Percentiles rank a stretch among this genome's conserved stretches.
Conservation (phyloP, 495 filamentous ascomycete genomes). For the Penicillium robsamsonii region DNA sequence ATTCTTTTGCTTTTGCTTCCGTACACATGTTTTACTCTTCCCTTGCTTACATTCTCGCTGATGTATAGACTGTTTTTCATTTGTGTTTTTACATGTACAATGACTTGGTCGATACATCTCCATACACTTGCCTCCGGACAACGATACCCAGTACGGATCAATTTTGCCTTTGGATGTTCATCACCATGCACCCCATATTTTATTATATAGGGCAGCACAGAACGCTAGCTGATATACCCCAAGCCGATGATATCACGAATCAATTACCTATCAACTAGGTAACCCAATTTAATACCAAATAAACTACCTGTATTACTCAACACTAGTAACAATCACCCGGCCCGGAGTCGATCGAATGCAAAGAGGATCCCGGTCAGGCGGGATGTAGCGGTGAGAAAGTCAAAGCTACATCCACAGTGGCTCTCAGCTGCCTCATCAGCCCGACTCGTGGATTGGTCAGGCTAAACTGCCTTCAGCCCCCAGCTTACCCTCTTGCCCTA, state of each 20-base stretch:
- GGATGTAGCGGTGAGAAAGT: conserved; percentile 8
- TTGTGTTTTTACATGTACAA: conserved; percentile 11
- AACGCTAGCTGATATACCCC: conserved; percentile 2
- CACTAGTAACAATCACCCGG: background rate
- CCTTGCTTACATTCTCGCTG: background rate
- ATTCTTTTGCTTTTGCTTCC: conserved; percentile 8
- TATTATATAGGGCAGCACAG: background rate
- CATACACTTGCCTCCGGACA: background rate
- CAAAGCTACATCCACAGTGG: background rate
- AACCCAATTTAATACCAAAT: background rate
- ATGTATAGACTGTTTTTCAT: conserved; percentile 3
- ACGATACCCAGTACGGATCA: background rate
- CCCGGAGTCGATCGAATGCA: background rate
- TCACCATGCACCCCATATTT: background rate
- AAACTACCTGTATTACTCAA: background rate
- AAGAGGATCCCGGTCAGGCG: background rate
- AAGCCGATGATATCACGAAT: conserved; percentile 1
- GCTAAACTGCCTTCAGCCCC: no score
- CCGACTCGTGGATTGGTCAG: background rate
- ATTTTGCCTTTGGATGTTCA: background rate
- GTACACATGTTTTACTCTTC: background rate
- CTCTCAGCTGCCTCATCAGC: background rate
- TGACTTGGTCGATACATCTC: conserved; percentile 4
- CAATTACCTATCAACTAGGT: conserved; percentile 5
- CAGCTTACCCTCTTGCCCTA: background rate